Evolutionary conservation across 1,284 basidiomycete species (phyloP).

Genomic region (Austroboletus novae-zelandiae): DNA sequence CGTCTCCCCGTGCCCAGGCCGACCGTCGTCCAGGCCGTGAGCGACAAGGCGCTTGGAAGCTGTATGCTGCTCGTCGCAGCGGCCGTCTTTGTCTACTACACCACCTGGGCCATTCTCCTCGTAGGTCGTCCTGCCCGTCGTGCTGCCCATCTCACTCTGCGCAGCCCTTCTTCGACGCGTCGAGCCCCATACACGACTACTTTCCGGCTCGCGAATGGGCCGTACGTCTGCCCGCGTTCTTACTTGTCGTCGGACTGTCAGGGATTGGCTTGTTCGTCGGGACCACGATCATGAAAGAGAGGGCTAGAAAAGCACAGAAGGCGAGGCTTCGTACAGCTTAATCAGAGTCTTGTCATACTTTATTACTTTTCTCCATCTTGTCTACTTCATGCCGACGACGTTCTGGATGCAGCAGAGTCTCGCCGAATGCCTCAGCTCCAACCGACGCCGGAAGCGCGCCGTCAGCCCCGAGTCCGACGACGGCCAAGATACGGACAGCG

Average conservation of each 20-base stretch:
- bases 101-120: constrained; percentile 84
- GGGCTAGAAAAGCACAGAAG: constrained; percentile 60
- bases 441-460: constrained; percentile 12
- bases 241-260: constrained; percentile 76
- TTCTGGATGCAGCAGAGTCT: not conserved
- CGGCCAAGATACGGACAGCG: constrained; percentile 35
- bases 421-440: constrained; percentile 8
- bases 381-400: no score
- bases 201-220: constrained; percentile 94
- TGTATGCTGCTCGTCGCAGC: constrained; percentile 77
- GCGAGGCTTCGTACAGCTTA: constrained; percentile 55
- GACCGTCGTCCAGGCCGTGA: constrained; percentile 55
- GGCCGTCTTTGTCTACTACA: constrained; percentile 86
- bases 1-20: not conserved
- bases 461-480: not conserved
- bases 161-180: constrained; percentile 82
- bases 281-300: constrained; percentile 73
- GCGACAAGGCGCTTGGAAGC: constrained; percentile 80
- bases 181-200: constrained; percentile 69
- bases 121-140: constrained; percentile 44
- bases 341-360: not conserved
- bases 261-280: constrained; percentile 80
- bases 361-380: not conserved
- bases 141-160: constrained; percentile 1
- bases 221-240: constrained; percentile 77